Base-by-base conservation (phyloP, 2,329 filamentous ascomycete genomes). In the Calonectria pseudoturangicola region DNA sequence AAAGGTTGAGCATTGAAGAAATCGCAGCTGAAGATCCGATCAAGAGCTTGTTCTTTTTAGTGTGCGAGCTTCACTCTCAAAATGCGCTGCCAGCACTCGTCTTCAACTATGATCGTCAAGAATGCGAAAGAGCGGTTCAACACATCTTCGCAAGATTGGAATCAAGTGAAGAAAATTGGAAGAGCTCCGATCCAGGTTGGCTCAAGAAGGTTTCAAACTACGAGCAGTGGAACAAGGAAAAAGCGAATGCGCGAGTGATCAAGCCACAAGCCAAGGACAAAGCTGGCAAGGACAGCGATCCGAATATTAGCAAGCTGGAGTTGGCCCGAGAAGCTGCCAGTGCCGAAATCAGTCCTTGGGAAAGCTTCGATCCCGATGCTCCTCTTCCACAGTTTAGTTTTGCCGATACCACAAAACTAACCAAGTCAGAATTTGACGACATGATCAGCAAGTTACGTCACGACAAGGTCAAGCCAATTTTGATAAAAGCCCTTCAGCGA, bases 91-190 rank as follows among this genome's bases (percentile, higher is more conserved):
- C 94, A 0, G 93, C 92, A 0, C 91, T 96, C 15, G 82, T 95
- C 1, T 96, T 96, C 86, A 94, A 94, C 79, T 96, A 94, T 76
- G 92, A 95, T 75, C 90, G 93, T 60, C 82, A 82, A 2, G 82
- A 85, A 36, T 96, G 94, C 77, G 93, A 95, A 81, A 81, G 82
- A 12, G 89, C 93, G 33, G 88, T 90, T 30, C 76, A 81, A 28
- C 78, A 83, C 0, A 77, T 95, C 0, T 80, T 92, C 2, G 76
- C 82, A 0, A 86, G 91, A 71, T 84, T 95, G 0, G 80, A 74
- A 33, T 36, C 51, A 1, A 77, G 75, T 2, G 83, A 85, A 50
- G n/a, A 43, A 5, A 56, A 64, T 8, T 93, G 89, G 86, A 92
- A 92, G 77, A 84, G 89, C 62, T 85, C 85, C 0, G 90, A 88